Conservation (phyloP, 1,284 basidiomycete species). For the Tilletia walkeri region DNA sequence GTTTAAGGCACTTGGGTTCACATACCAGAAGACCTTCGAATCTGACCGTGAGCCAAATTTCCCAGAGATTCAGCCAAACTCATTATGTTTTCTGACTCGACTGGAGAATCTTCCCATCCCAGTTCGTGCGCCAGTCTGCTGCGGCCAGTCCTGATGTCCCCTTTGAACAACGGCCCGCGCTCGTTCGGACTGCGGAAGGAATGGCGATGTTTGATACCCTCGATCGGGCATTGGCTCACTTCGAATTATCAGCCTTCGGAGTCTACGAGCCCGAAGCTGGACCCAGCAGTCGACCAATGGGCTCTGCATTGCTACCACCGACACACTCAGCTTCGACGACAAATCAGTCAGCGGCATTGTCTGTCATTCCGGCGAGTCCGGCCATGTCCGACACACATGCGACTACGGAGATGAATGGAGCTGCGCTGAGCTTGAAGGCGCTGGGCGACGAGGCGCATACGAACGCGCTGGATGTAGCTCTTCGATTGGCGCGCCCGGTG, state of each 20-base stretch:
- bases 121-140: neutral
- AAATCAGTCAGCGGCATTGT: neutral
- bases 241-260: constrained; percentile 8
- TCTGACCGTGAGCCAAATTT: neutral
- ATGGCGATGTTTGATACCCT: constrained; percentile 61
- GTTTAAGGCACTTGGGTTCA: neutral
- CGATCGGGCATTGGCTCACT: constrained; percentile 25
- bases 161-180: constrained; percentile 62
- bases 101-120: too few species aligned
- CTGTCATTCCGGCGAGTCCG: neutral
- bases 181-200: constrained; percentile 72
- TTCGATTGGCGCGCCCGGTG: neutral
- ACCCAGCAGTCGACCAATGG: constrained; percentile 16
- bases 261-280: constrained; percentile 11
- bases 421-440: neutral
- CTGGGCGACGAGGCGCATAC: constrained; percentile 2
- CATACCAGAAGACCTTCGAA: neutral
- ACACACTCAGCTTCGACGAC: too few species aligned
- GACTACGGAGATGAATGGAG: constrained; percentile 2
- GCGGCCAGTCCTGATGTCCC: constrained; percentile 26
- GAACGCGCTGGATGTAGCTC: neutral
- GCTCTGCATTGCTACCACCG: neutral
- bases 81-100: too few species aligned
- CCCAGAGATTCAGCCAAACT: too few species aligned
- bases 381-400: neutral